A percentile compares a stretch with the other conserved stretches of the same genome.
These are phyloP conservation scores for Echinosophora koreensis DNA, from an alignment of 306 rosid species.

Conservation along the genomic window DNA sequence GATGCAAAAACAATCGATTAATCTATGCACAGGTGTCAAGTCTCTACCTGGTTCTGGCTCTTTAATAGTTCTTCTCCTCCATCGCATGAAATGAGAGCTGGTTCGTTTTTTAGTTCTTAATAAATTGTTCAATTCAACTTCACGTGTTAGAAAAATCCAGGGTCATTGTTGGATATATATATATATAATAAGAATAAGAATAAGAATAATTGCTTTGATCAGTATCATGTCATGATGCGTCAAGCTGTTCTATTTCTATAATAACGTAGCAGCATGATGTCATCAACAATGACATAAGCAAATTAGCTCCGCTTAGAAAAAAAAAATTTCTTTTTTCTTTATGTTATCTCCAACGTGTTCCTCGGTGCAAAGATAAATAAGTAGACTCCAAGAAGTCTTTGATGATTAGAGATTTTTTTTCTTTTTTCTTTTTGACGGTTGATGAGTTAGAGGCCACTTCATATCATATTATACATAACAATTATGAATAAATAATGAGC, in stretches of 20 bases:
- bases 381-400: conserved; percentile 12
- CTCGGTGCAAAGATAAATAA: conserved; percentile 9
- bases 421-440: too few relatives aligned
- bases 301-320: neutral
- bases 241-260: neutral
- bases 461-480: too few relatives aligned
- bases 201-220: conserved; percentile 38
- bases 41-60: neutral
- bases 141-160: conserved; percentile 55
- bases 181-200: too few relatives aligned
- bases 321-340: conserved; percentile 8
- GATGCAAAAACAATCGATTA: conserved; percentile 27
- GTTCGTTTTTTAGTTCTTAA: neutral
- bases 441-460: too few relatives aligned
- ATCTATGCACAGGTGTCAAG: neutral
- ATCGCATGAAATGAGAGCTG: neutral
- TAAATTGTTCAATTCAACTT: conserved; percentile 50
- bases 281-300: conserved; percentile 31
- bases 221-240: neutral
- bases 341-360: conserved; percentile 27
- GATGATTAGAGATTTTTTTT: neutral
- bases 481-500: too few relatives aligned
- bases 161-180: neutral
- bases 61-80: neutral
- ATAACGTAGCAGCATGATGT: conserved; percentile 9